These are phyloP conservation scores for Obba rivulosa DNA, from an alignment of 768 basidiomycete genomes.

Conservation along the genomic window DNA sequence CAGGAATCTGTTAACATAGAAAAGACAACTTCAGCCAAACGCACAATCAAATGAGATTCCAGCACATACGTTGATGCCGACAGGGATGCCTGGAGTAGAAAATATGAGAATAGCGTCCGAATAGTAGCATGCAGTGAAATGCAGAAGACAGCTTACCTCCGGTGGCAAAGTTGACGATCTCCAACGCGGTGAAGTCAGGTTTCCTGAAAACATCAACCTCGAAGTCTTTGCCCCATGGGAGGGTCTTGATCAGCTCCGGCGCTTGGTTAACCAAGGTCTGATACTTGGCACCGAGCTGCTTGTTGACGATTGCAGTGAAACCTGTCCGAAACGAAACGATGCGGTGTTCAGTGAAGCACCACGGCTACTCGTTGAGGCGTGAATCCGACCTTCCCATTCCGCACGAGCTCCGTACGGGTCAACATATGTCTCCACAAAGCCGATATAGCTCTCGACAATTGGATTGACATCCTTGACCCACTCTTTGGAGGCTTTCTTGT, in stretches of 20 bases:
- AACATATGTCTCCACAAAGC: conserved; percentile 75
- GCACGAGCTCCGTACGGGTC: conserved; percentile 90
- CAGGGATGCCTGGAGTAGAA: conserved; percentile 59
- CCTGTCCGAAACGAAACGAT: conserved; percentile 34
- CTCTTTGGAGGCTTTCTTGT: conserved; percentile 68
- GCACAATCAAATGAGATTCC: neutral
- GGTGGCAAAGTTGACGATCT: conserved; percentile 78
- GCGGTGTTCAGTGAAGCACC: neutral
- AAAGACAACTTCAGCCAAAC: too few relatives aligned
- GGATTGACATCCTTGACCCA: conserved; percentile 90
- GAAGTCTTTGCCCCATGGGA: conserved; percentile 68
- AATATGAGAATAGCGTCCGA: neutral
- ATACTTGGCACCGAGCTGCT: conserved; percentile 77
- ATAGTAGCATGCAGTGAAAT: neutral
- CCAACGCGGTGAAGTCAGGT: conserved; percentile 84
- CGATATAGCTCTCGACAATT: conserved; percentile 84
- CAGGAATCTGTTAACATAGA: conserved; percentile 50
- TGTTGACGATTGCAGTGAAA: conserved; percentile 87
- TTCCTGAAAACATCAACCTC: conserved; percentile 64
- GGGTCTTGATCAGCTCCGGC: conserved; percentile 71
- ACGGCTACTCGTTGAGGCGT: neutral
- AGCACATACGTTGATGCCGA: conserved; percentile 69
- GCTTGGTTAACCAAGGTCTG: conserved; percentile 70
- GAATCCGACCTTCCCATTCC: conserved; percentile 78
- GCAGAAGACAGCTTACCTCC: conserved; percentile 46